Evolutionary conservation across 352 stramenopile genomes (phyloP), one percentile per base, ranked within the genome.

Genomic region (Albugo candida): DNA sequence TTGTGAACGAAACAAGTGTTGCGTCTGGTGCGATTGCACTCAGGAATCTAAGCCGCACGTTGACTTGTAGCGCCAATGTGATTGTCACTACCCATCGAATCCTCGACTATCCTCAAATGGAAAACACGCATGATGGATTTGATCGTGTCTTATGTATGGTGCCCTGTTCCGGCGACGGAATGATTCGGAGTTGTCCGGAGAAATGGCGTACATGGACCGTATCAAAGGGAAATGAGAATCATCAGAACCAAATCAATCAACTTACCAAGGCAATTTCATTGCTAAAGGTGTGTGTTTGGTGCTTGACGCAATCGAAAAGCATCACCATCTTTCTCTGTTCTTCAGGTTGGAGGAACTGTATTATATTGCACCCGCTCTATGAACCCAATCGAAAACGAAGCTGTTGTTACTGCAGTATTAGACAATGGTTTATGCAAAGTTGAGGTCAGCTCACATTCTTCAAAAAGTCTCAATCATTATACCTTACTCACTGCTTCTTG

Each of bases 341-440:
- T 77, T 2, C 58, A 60, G 31, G 60, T 64, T 16, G 79, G 65
- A 27, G 79, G 74, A 13, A 38, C 51, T 13, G 14, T 88, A 36
- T 35, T 89, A 0, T 92, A 92, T 56, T 72, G 58, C 50, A 92
- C 79, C 18, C 71, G 77, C 2, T 83, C 79, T 17, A 57, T 92
- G 27, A 83, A 87, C 39, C 79, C 76, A 37, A 71, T 92, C 21
- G 79, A 92, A 46, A 67, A 89, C 51, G 79, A 92, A 57, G 79
- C 79, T 6, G 67, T 92, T 18, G 65, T 92, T n/a, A 73, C 79
- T 21, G 67, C 81, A 47, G 20, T 89, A 11, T 54, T 89, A 49
- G 65, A 66, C 14, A 64, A 63, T 17, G 60, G 67, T 43, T 65
- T 70, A 12, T 67, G 77, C 50, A 64, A 84, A 51, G 68, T 89